Conservation (phyloP, 305 asterid species). For the Fraxinus paxiana region DNA sequence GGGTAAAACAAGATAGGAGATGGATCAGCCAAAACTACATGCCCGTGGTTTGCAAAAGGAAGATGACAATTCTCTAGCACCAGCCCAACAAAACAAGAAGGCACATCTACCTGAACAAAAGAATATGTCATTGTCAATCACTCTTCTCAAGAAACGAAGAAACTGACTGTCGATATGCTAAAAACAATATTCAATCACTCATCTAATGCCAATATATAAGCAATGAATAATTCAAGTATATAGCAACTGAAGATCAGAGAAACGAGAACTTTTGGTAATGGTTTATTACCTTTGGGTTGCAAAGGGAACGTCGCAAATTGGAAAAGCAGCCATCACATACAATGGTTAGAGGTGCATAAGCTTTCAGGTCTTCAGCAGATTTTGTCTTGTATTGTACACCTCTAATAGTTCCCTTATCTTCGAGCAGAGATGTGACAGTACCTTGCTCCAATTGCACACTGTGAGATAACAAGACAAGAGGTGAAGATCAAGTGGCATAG, state of each 20-base stretch:
- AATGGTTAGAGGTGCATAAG: constrained; percentile 73
- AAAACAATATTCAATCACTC: not conserved
- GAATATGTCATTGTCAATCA: constrained; percentile 1
- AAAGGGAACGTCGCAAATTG: constrained; percentile 72
- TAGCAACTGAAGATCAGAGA: not conserved
- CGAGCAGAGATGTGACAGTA: constrained; percentile 74
- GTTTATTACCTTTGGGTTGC: constrained; percentile 61
- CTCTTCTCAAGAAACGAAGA: not conserved
- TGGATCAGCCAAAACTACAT: constrained; percentile 79
- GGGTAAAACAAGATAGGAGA: constrained; percentile 87
- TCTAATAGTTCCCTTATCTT: constrained; percentile 64
- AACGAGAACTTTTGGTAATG: not conserved
- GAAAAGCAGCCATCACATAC: constrained; percentile 94
- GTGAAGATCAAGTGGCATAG: not conserved
- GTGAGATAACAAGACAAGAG: constrained; percentile 17
- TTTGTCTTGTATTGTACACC: constrained; percentile 73
- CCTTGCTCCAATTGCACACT: constrained; percentile 86
- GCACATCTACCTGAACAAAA: constrained; percentile 66
- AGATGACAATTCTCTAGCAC: constrained; percentile 71
- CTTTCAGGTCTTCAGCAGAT: constrained; percentile 60
- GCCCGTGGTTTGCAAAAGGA: constrained; percentile 76
- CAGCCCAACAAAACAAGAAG: constrained; percentile 87
- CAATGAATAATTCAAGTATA: not conserved
- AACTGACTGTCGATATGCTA: not conserved
- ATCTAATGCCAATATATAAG: not conserved